These are phyloP conservation scores for Silene conica DNA, from an alignment of 148 eudicot species.

Conservation along the genomic window DNA sequence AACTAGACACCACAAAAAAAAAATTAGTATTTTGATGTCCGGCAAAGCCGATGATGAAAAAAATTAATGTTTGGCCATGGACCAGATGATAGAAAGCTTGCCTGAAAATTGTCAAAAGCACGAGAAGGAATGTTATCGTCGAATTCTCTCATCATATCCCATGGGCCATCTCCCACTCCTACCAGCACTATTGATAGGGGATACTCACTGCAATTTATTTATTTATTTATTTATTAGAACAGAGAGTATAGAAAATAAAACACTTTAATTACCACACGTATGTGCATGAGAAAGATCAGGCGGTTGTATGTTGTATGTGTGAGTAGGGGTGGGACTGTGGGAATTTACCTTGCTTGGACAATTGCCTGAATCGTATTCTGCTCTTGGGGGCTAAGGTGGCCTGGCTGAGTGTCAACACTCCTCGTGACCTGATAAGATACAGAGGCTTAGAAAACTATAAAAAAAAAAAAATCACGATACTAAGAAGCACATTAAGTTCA, in stretches of 20 bases:
- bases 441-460: neutral
- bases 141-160: slow-evolving; percentile 99
- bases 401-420: slow-evolving; percentile 83
- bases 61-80: slow-evolving; percentile 6
- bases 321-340: neutral
- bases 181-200: slow-evolving; percentile 92
- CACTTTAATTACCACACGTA: neutral
- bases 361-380: slow-evolving; percentile 88
- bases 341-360: slow-evolving; percentile 73
- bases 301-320: neutral
- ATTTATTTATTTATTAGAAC: slow-evolving; percentile 4
- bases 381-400: slow-evolving; percentile 92
- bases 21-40: neutral
- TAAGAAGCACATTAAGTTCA: slow-evolving; percentile 3
- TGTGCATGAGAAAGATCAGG: neutral
- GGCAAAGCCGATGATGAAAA: neutral
- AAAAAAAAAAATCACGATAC: neutral
- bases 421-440: slow-evolving; percentile 64
- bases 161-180: slow-evolving; percentile 99
- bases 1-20: slow-evolving; percentile 43
- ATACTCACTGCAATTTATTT: slow-evolving; percentile 52
- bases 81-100: slow-evolving; percentile 26
- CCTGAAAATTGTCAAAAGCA: slow-evolving; percentile 97
- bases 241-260: neutral
- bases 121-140: slow-evolving; percentile 97